These are phyloP conservation scores for Cyberlindnera petersonii DNA, from an alignment of 805 yeast genomes.

Conservation along the genomic window DNA sequence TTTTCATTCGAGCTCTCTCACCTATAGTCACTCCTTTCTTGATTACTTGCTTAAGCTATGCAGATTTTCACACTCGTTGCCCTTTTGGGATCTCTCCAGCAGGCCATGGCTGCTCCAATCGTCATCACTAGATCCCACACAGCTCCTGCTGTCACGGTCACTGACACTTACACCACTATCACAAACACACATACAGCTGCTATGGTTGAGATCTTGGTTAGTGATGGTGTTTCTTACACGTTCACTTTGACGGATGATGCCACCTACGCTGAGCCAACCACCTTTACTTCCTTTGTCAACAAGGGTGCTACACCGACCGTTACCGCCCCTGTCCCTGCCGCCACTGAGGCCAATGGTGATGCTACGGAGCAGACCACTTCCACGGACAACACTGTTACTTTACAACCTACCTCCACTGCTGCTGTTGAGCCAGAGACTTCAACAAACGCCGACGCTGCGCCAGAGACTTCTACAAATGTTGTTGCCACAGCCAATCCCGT, in stretches of 20 bases:
- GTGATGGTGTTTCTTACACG: constrained; percentile 36
- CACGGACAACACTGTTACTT: constrained; percentile 16
- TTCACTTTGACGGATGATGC: constrained; percentile 36
- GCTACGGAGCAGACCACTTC: constrained; percentile 11
- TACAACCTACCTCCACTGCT: constrained; percentile 19
- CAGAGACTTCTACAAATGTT: constrained; percentile 8
- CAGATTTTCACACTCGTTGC: constrained; percentile 13
- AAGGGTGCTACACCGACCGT: constrained; percentile 22
- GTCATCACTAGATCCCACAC: constrained; percentile 53
- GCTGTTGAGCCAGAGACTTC: constrained; percentile 21
- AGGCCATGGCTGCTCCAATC: constrained; percentile 34
- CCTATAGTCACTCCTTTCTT: constrained; percentile 10
- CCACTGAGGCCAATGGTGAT: constrained; percentile 13
- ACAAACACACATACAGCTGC: constrained; percentile 38
- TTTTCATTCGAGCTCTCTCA: constrained; percentile 6
- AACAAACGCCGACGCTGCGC: constrained; percentile 16
- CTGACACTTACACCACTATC: constrained; percentile 38
- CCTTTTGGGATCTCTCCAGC: constrained; percentile 12
- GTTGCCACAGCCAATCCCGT: constrained; percentile 18
- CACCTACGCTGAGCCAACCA: constrained; percentile 34
- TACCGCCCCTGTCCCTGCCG: constrained; percentile 6
- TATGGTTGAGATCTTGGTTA: constrained; percentile 36
- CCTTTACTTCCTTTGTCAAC: constrained; percentile 30
- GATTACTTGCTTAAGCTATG: constrained; percentile 8
- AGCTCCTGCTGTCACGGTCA: constrained; percentile 48